A percentile compares a stretch with the other conserved stretches of the same genome.
Evolutionary conservation across 139 green algal species (phyloP).

Genomic region (Chlorella ohadii): DNA sequence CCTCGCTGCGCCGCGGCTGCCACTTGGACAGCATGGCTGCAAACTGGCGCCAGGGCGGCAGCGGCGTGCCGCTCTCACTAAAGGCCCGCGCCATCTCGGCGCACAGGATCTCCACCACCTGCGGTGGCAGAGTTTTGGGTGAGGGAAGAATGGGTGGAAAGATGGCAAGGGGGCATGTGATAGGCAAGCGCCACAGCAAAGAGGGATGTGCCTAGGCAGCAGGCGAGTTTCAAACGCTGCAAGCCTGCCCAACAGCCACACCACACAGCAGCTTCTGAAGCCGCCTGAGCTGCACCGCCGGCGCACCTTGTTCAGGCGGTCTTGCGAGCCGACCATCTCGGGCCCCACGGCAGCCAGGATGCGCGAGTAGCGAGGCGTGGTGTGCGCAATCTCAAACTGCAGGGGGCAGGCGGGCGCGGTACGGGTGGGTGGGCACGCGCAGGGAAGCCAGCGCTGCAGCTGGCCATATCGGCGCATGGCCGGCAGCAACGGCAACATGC

Average conservation of each 20-base stretch:
- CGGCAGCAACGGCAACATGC: background rate
- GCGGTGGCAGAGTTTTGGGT: background rate
- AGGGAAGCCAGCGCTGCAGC: background rate
- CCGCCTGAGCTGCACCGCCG: background rate
- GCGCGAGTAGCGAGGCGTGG: conserved; percentile 48
- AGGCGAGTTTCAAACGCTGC: too few species aligned
- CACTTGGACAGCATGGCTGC: conserved; percentile 71
- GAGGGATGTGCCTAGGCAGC: too few species aligned
- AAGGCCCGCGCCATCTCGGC: conserved; percentile 61
- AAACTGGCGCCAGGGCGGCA: conserved; percentile 66
- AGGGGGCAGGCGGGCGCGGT: background rate
- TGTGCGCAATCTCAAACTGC: conserved; percentile 71
- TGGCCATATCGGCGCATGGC: background rate
- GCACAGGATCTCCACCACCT: conserved; percentile 58
- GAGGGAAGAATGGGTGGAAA: background rate
- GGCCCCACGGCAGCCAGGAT: conserved; percentile 52
- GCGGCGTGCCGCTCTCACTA: conserved; percentile 35
- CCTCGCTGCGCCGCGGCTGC: conserved; percentile 58
- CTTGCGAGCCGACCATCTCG: conserved; percentile 42
- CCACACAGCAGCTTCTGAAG: background rate
- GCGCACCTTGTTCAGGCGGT: conserved; percentile 39
- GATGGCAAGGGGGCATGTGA: background rate
- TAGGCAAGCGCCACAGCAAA: background rate
- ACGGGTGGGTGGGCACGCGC: background rate
- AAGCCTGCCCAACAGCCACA: too few species aligned